These are phyloP conservation scores for Hypoxylon lienhwacheense DNA, from an alignment of 495 filamentous ascomycete species.

Conservation along the genomic window DNA sequence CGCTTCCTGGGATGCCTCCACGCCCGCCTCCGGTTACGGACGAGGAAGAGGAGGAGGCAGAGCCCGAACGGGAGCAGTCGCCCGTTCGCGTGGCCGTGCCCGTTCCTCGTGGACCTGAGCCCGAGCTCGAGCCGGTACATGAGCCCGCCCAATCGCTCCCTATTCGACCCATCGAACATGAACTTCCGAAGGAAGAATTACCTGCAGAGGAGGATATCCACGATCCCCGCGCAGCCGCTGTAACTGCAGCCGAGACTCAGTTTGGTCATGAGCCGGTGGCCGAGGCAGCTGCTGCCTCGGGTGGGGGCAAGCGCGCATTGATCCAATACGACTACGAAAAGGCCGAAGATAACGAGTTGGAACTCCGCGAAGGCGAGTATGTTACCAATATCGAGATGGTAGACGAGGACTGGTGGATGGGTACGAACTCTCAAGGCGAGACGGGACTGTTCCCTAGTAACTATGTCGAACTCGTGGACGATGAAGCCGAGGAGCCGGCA, in stretches of 20 bases:
- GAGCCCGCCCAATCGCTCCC: slow-evolving; percentile 51
- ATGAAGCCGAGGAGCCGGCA: slow-evolving; percentile 40
- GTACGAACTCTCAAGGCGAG: slow-evolving; percentile 77
- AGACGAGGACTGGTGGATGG: slow-evolving; percentile 97
- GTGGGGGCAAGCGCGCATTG: slow-evolving; percentile 67
- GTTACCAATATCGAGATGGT: slow-evolving; percentile 98
- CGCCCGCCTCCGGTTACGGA: slow-evolving; percentile 58
- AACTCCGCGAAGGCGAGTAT: slow-evolving; percentile 84
- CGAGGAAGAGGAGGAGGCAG: slow-evolving; percentile 54
- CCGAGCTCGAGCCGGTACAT: slow-evolving; percentile 56
- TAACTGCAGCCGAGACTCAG: slow-evolving; percentile 51
- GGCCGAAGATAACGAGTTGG: slow-evolving; percentile 94
- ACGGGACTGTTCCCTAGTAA: slow-evolving; percentile 92
- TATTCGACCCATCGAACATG: slow-evolving; percentile 55
- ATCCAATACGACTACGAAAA: slow-evolving; percentile 96
- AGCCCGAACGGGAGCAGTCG: slow-evolving; percentile 57
- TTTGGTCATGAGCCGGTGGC: slow-evolving; percentile 38
- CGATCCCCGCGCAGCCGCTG: slow-evolving; percentile 65
- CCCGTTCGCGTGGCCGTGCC: slow-evolving; percentile 89
- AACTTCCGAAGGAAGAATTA: slow-evolving; percentile 62
- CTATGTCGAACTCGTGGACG: slow-evolving; percentile 85
- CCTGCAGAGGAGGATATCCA: slow-evolving; percentile 63
- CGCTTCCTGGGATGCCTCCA: slow-evolving; percentile 73
- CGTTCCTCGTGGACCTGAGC: slow-evolving; percentile 63
- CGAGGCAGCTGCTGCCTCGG: slow-evolving; percentile 31